phyloP scores from a whole-genome alignment of 345 rosid genomes.

The Carallia brachiata region DNA sequence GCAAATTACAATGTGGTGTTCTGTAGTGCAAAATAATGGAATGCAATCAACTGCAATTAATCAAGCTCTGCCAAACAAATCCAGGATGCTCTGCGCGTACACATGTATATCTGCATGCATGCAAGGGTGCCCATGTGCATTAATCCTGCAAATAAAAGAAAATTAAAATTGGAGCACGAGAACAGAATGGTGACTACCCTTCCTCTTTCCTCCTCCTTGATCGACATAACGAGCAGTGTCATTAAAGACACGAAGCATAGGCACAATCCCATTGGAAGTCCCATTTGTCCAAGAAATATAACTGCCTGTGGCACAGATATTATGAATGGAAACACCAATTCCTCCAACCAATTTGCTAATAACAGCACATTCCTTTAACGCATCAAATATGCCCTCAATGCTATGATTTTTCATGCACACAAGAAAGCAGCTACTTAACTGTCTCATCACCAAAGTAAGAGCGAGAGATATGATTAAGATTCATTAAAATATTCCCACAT shows the following conservation, averaged over 20 bases:
- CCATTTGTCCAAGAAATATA: constrained; percentile 67
- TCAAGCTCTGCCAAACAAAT: too few species aligned
- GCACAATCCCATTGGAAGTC: constrained; percentile 70
- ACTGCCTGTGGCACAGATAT: constrained; percentile 66
- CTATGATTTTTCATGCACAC: constrained; percentile 89
- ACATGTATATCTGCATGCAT: neutral
- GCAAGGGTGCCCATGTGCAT: neutral
- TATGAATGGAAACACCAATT: constrained; percentile 81
- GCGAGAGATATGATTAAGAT: neutral
- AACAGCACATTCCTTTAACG: constrained; percentile 86
- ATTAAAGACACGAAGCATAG: constrained; percentile 71
- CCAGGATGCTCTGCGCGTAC: too few species aligned
- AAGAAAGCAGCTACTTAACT: constrained; percentile 85
- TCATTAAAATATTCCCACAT: neutral
- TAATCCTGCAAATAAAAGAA: neutral
- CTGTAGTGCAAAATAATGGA: neutral
- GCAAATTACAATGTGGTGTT: neutral
- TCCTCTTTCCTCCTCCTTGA: constrained; percentile 81
- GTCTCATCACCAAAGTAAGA: constrained; percentile 14
- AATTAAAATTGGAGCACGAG: neutral
- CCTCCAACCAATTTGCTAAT: constrained; percentile 90
- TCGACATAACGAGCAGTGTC: constrained; percentile 77
- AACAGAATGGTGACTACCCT: constrained; percentile 35
- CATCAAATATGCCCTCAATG: constrained; percentile 84
- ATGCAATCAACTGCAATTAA: neutral